Evolutionary conservation across 495 filamentous ascomycete genomes (phyloP), one percentile per base, ranked within the genome.

Genomic region (Lophiostoma macrostomum): DNA sequence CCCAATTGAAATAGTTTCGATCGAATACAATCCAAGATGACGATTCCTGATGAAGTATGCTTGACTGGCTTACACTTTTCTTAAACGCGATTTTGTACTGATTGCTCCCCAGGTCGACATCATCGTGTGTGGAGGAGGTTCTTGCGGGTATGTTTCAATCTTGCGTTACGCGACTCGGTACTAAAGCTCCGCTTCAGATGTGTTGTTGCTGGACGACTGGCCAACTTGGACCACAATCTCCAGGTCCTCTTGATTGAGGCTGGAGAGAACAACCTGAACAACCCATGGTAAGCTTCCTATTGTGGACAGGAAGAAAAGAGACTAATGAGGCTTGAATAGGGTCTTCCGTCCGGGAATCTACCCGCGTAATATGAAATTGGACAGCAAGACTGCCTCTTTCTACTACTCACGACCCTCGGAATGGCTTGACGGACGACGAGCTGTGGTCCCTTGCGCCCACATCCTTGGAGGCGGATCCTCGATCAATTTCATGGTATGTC

Each of bases 351-450:
- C 87, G 1, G 87, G 83, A 20, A 86, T 91, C 67, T 90, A 85
- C 64, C 86, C 85, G 10, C 74, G 76, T 18, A 88, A 90, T 68
- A 88, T 90, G 84, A 87, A 87, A 65, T 70, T 90, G 58, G 87
- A 91, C 71, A 87, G 84, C 32, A 90, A 89, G 71, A 90, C 86
- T n/a, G 87, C 87, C 24, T 84, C 84, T 0, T 91, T 91, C 71
- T 93, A 93, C 63, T 76, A 90, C 61, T 88, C 85, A 2, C 76
- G 82, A 32, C 86, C 85, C 5, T 88, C 85, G 0, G 80, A 88
- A 69, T 82, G 80, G 70, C 75, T 90, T 22, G 77, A 74, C 61
- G 86, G 86, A 8, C 78, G 87, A 23, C 77, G 79, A 53, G 85
- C 87, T 13, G 78, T 91, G 52, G 87, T 93, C 12, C 87, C 87